Evolutionary conservation across 1,284 basidiomycete species (phyloP), one percentile per base, ranked within the genome.

Genomic region (Fomitopsis schrenkii): DNA sequence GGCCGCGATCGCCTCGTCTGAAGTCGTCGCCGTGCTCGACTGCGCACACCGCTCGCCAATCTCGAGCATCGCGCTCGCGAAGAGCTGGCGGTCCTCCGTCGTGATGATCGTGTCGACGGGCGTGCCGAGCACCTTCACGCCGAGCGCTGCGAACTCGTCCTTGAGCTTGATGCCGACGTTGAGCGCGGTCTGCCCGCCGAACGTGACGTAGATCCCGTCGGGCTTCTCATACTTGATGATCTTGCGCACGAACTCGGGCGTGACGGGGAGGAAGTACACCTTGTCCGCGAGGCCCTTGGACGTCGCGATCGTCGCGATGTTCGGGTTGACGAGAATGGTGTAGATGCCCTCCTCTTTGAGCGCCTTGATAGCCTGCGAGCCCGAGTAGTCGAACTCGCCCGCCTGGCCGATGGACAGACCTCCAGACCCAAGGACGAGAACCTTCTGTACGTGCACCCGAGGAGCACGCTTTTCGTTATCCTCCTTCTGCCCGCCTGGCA

Each of bases 271-370:
- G 84, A 98, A 99, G 82, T 98, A 99, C 59, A 99, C 97, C 78
- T 98, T 98, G 81, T 99, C 97, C 40, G 97, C 97, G 55, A 99
- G 86, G 69, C 97, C 97, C 71, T 95, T 93, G 59, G 94, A 97
- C 1, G 97, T 99, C 59, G 97, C 97, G 69, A 99, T 99, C 44
- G 97, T 99, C n/a, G 97, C 97, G 71, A 99, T 99, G 78, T 99
- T 99, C 52, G 97, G 95, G 77, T 99, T 99, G 72, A 99, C 89
- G 72, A 99, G 89, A 75, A 98, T 94, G 56, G 97, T 99, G 79
- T 97, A 98, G 73, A 99, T 98, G 35, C 97, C 97, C 75, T 98
- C 97, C 75, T 96, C 94, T 78, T 98, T 98, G 67, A 99, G 84
- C 9, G 97, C 97, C 80, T 99, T 99, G 85, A 99, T 97, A 14